phyloP scores from a whole-genome alignment of 2,329 filamentous ascomycete species.

The Pseudocercospora macadamiae region DNA sequence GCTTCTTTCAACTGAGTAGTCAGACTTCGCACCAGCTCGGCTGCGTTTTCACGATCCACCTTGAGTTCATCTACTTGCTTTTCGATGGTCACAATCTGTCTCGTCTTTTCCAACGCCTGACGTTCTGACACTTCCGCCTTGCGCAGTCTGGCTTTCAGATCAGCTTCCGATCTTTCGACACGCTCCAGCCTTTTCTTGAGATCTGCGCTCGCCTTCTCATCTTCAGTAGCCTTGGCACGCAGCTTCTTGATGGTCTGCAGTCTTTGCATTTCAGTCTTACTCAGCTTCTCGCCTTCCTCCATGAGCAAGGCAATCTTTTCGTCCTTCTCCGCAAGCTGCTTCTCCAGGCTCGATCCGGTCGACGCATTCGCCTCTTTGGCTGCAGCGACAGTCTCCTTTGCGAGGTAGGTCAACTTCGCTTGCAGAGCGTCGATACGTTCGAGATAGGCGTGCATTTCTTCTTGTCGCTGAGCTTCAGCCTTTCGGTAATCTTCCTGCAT shows the following conservation, averaged over 20 bases:
- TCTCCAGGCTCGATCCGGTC: conserved; percentile 67
- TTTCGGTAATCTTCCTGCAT: conserved; percentile 55
- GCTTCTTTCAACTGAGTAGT: conserved; percentile 71
- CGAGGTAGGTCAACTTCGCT: conserved; percentile 85
- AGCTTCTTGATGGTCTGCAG: conserved; percentile 82
- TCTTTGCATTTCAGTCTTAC: conserved; percentile 82
- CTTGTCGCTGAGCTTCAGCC: conserved; percentile 65
- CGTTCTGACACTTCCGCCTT: conserved; percentile 63
- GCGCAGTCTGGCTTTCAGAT: conserved; percentile 63
- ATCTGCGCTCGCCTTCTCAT: conserved; percentile 54
- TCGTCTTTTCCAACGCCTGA: conserved; percentile 59
- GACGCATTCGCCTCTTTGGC: conserved; percentile 70
- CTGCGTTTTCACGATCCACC: conserved; percentile 40
- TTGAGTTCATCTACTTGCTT: conserved; percentile 37
- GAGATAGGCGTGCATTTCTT: conserved; percentile 80
- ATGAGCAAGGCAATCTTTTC: conserved; percentile 86
- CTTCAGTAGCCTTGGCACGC: conserved; percentile 55
- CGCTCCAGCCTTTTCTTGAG: conserved; percentile 64
- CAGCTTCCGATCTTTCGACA: conserved; percentile 65
- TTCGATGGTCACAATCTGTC: conserved; percentile 64
- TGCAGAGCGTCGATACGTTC: conserved; percentile 92
- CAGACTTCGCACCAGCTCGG: conserved; percentile 69
- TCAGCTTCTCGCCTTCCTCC: conserved; percentile 88
- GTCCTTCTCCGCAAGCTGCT: conserved; percentile 85
- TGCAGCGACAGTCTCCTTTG: conserved; percentile 75